Evolutionary conservation across 768 basidiomycete species (phyloP), one percentile per base, ranked within the genome.

Genomic region (Mrakia gelida): DNA sequence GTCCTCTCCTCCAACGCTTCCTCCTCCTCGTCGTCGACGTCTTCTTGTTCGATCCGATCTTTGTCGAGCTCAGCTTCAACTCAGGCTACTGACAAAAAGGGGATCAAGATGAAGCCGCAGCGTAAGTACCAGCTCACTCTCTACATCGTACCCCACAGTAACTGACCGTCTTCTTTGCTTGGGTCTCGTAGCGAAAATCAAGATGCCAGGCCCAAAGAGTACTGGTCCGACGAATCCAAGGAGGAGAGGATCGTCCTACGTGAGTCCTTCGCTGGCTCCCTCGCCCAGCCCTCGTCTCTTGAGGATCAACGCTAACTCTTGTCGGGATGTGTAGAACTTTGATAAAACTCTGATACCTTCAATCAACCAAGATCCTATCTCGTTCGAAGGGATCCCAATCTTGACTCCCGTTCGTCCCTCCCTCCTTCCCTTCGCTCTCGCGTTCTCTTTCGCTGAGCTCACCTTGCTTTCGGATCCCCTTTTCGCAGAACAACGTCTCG

Each of bases 201-300:
- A 41, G 67, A 10, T 10, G 10, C 8, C 23, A 21, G 26, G 2
- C 26, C 15, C 8, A 13, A 70, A 70, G 67, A 70, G 67, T 41
- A 13, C 41, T 13, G 65, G 65, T 23, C 65, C 65, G 8, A 23
- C 32, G 11, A 67, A 38, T 38, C n/a, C 16, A 3, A 70, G 67
- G 41, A 70, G 67, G 67, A 34, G 41, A 59, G 59, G 59, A 28
- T 59, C 59, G 26, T 59, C 59, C 75, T 75, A 52, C 49, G 75
- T 75, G 21, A 43, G 75, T 75, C 26, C 32, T 26, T 18, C n/a
- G n/a, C n/a, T n/a, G n/a, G n/a, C n/a, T 23, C 15, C 15, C 49
- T 49, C n/a, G n/a, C n/a, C n/a, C n/a, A n/a, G n/a, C n/a, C n/a
- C n/a, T n/a, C n/a, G n/a, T n/a, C n/a, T n/a, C n/a, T n/a, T n/a